Evolutionary conservation across 768 basidiomycete species (phyloP), one percentile per base, ranked within the genome.

Genomic region (Lactifluus rugatus): DNA sequence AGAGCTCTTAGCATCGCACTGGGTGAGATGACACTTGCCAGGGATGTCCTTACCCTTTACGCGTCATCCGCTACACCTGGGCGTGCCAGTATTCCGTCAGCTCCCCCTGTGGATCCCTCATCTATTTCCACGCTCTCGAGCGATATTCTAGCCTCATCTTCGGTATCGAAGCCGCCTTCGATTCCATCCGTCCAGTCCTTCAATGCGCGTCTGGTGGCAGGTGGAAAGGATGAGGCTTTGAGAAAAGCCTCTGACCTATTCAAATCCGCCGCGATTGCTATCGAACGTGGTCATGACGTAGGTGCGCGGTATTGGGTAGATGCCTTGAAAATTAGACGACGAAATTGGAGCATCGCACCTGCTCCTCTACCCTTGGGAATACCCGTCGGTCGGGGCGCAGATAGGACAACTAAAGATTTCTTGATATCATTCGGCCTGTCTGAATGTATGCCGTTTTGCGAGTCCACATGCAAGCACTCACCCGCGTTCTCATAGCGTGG

Each of bases 281-380:
- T 90, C 72, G 87, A 89, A 65, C 74, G 80, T 49, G 75, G 80
- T 21, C 75, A 83, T 41, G 63, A 79, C 9, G 74, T 78, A 49
- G 80, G 83, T 42, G 87, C 90, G 66, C 81, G 75, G 58, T 91
- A 91, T 64, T 93, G 90, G 90, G 75, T 83, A 7, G 82, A 91
- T 67, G 90, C 90, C 3, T 74, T 93, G 47, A 85, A 81, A 67
- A 83, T 88, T 46, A 75, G 90, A 61, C 72, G 80, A 65, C 82
- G 77, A 8, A 92, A 93, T 64, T 93, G 90, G 90, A 79, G 85
- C 14, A 72, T 93, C 34, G 79, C 85, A 44, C 87, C 89, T 32
- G 86, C 89, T 9, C 89, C 89, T 23, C 76, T 90, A 39, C 89
- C 87, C 14, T 72, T 74, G 41, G 88, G 87, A 39, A 78, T 84